A percentile compares a stretch with the other conserved stretches of the same genome.
Conservation (phyloP, 2,329 filamentous ascomycete species). For the Arthroderma sp. region DNA sequence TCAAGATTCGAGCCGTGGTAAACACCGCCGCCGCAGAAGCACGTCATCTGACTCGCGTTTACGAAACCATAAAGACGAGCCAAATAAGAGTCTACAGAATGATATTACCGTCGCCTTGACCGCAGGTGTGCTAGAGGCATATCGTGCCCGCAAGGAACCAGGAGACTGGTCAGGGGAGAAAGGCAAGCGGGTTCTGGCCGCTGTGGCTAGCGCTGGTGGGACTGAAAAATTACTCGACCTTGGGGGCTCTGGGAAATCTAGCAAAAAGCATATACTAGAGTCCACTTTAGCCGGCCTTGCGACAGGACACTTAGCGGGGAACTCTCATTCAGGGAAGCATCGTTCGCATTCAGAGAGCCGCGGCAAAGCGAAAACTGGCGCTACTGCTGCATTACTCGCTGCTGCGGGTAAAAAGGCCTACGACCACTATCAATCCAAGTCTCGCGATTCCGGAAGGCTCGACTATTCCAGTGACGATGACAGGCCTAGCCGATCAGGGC, state of each 20-base stretch:
- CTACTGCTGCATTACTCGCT: conserved; percentile 32
- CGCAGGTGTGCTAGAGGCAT: conserved; percentile 83
- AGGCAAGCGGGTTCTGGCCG: conserved; percentile 80
- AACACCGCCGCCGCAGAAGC: conserved; percentile 29
- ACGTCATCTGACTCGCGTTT: conserved; percentile 33
- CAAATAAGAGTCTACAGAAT: conserved; percentile 58
- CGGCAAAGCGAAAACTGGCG: conserved; percentile 31
- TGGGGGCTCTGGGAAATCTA: conserved; percentile 48
- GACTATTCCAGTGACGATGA: conserved; percentile 35
- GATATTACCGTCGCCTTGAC: conserved; percentile 83
- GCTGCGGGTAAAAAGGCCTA: conserved; percentile 38
- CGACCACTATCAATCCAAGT: conserved; percentile 34
- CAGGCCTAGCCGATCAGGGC: conserved; percentile 45
- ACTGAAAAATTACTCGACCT: conserved; percentile 61
- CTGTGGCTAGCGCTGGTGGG: conserved; percentile 71
- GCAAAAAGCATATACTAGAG: conserved; percentile 69
- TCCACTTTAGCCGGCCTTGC: conserved; percentile 81
- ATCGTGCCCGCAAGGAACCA: conserved; percentile 76
- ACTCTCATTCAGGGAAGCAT: conserved; percentile 55
- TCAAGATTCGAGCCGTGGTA: not conserved
- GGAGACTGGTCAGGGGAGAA: conserved; percentile 86
- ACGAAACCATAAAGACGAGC: conserved; percentile 43
- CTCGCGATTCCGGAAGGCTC: conserved; percentile 18
- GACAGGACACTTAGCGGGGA: conserved; percentile 75
- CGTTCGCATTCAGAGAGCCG: conserved; percentile 22